Evolutionary conservation across 2,329 filamentous ascomycete genomes (phyloP), one percentile per base, ranked within the genome.

Genomic region (Penicillium rolfsii): DNA sequence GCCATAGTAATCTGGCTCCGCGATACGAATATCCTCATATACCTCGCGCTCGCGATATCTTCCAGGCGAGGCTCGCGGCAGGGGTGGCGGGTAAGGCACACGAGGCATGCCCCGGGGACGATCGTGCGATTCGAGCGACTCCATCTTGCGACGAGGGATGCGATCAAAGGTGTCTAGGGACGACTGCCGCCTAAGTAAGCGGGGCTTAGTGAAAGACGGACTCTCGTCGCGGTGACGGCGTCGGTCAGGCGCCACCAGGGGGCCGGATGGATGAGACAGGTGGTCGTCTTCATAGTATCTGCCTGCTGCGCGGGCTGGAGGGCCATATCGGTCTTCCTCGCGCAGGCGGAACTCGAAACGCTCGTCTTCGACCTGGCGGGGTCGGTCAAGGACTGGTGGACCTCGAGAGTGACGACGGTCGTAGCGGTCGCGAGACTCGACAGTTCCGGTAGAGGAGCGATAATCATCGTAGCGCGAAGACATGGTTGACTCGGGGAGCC

Each of bases 111-210:
- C 43, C n/a, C 43, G 22, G 79, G 82, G 40, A 78, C 76, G 74
- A 45, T 76, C 76, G 50, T 68, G 71, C 59, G 72, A 64, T 60
- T 74, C 71, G 62, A 76, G 72, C 22, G 78, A 71, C 28, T 74
- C 73, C 55, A 83, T 83, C 48, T 84, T 82, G 35, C 83, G 81
- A 57, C 82, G 69, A 1, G 91, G 89, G 30, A 87, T 87, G 52
- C 93, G 88, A 76, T 97, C 93, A 73, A 92, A 97, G 0, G 91
- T 96, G 75, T 97, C 93, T 41, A 97, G 83, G 55, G 92, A 96
- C 14, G 92, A 96, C 75, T 96, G 93, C 46, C 93, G 87, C 60
- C 93, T 86, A 54, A 95, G 72, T 64, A 93, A 83, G 33, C 83
- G 82, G 2, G 92, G 93, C 49, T 90, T 84, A 36, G 84, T 82